Evolutionary conservation across 306 rosid genomes (phyloP).

Genomic region (Cercis canadensis): DNA sequence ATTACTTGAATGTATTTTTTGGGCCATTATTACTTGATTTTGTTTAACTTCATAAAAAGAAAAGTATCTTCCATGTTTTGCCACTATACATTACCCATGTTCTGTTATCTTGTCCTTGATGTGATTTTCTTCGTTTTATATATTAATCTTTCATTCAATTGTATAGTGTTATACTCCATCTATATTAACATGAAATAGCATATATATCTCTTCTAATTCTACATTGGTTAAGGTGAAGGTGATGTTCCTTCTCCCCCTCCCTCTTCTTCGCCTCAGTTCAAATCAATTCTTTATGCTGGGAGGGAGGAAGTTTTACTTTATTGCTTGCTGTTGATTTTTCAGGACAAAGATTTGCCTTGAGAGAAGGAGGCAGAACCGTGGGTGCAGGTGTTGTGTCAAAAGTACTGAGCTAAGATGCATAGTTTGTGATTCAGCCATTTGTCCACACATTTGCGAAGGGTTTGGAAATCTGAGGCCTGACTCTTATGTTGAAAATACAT

Average conservation of each 20-base stretch:
- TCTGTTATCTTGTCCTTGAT: background rate
- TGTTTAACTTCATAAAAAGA: background rate
- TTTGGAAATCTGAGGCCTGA: constrained; percentile 25
- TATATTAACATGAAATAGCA: too few species aligned
- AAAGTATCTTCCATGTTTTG: background rate
- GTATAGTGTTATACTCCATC: too few species aligned
- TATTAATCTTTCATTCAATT: too few species aligned
- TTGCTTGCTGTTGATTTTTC: constrained; percentile 37
- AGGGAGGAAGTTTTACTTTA: background rate
- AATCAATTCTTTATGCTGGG: too few species aligned
- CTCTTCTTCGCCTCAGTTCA: too few species aligned
- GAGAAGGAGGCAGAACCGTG: constrained; percentile 99
- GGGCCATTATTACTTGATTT: background rate
- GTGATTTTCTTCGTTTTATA: background rate
- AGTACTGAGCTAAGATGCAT: constrained; percentile 61
- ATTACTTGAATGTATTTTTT: background rate
- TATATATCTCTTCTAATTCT: too few species aligned
- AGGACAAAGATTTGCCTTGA: constrained; percentile 99
- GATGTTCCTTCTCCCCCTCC: too few species aligned
- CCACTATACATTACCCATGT: background rate
- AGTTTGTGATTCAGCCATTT: constrained; percentile 28
- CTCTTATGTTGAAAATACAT: constrained; percentile 45
- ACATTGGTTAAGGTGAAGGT: too few species aligned
- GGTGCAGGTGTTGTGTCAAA: constrained; percentile 99
- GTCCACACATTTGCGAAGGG: constrained; percentile 38